These are phyloP conservation scores for Parietichytrium sp. DNA, from an alignment of 108 stramenopile genomes.

Conservation along the genomic window DNA sequence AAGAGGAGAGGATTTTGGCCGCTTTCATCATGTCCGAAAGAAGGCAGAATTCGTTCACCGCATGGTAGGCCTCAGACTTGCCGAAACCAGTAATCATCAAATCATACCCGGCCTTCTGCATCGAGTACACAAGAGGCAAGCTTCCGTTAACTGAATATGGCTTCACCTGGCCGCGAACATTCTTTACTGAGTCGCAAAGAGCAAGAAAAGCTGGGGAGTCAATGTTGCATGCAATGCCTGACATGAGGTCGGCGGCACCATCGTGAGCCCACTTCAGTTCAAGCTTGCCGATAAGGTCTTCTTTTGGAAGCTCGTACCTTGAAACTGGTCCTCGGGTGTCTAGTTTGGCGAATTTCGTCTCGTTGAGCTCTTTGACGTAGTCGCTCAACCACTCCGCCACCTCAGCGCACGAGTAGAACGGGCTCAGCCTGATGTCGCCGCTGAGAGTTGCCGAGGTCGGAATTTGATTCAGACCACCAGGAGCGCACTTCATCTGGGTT, in stretches of 20 bases:
- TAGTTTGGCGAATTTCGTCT: slow-evolving; percentile 43
- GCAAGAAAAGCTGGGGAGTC: slow-evolving; percentile 57
- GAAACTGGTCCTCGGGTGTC: slow-evolving; percentile 61
- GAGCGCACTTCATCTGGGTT: slow-evolving; percentile 60
- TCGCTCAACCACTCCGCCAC: slow-evolving; percentile 45
- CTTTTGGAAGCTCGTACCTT: slow-evolving; percentile 63
- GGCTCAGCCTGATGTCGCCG: slow-evolving; percentile 63
- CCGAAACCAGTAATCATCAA: slow-evolving; percentile 64
- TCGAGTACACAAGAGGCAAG: slow-evolving; percentile 61
- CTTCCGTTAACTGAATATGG: slow-evolving; percentile 64
- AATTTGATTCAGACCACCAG: slow-evolving; percentile 64
- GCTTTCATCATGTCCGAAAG: slow-evolving; percentile 56
- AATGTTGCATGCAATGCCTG: slow-evolving; percentile 65
- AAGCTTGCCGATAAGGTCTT: slow-evolving; percentile 55
- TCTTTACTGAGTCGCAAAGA: slow-evolving; percentile 50
- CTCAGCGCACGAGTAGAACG: slow-evolving; percentile 60
- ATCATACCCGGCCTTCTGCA: slow-evolving; percentile 65
- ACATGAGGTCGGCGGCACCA: slow-evolving; percentile 48
- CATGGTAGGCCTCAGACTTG: slow-evolving; percentile 56
- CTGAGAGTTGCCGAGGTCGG: slow-evolving; percentile 59
- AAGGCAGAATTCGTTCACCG: slow-evolving; percentile 58
- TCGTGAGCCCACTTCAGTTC: slow-evolving; percentile 59
- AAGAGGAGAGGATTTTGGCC: slow-evolving; percentile 49
- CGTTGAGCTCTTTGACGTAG: slow-evolving; percentile 64
- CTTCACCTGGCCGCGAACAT: slow-evolving; percentile 47